phyloP scores from a whole-genome alignment of 139 green algal species.

The Zygnema cylindricum region DNA sequence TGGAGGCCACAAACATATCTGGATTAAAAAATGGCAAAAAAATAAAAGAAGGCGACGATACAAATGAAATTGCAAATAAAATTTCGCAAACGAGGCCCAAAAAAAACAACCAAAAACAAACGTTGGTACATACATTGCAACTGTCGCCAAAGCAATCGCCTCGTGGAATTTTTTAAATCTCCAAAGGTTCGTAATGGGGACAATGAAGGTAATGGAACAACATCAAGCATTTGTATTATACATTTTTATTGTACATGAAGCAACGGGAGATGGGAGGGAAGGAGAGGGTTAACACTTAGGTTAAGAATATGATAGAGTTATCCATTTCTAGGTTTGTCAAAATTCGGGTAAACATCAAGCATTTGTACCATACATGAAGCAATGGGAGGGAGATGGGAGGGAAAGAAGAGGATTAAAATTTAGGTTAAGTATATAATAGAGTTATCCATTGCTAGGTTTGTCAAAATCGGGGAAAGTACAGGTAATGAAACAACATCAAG shows the following conservation, averaged over 20 bases:
- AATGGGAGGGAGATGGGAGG: not conserved
- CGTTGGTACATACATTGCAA: not conserved
- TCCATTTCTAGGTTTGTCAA: not conserved
- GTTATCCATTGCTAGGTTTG: not conserved
- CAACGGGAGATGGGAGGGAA: not conserved
- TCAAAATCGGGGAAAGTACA: too few species aligned
- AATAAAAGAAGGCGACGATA: not conserved
- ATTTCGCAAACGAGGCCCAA: not conserved
- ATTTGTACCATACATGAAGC: not conserved
- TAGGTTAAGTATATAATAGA: not conserved
- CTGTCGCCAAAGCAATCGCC: not conserved
- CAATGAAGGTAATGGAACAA: not conserved
- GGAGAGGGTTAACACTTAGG: not conserved
- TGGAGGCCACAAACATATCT: not conserved
- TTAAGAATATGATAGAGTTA: not conserved
- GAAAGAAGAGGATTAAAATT: not conserved
- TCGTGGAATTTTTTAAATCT: not conserved
- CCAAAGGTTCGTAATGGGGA: not conserved
- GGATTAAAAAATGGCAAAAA: not conserved
- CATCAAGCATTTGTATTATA: too few species aligned
- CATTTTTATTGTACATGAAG: too few species aligned
- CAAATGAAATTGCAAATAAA: not conserved
- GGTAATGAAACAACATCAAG: not conserved
- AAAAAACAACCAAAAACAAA: not conserved
- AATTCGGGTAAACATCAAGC: not conserved